Percentiles rank a stretch among this genome's conserved stretches.
These are phyloP conservation scores for Leptomonas seymouri DNA, from an alignment of 208 protist species.

Conservation along the genomic window DNA sequence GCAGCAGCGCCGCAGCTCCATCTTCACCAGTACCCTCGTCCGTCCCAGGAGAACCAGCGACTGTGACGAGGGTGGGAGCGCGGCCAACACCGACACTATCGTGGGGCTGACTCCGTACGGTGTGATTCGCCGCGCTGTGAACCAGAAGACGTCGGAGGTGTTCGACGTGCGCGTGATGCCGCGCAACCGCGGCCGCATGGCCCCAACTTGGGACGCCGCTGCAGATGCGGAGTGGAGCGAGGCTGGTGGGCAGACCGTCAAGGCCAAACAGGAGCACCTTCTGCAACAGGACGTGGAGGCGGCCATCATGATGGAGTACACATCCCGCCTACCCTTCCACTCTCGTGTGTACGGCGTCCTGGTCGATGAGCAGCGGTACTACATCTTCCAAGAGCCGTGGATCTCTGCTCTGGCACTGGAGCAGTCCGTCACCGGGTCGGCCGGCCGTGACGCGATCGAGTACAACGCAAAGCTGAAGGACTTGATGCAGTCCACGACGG, in stretches of 20 bases:
- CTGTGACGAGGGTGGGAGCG: conserved; percentile 7
- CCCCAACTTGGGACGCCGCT: conserved; percentile 28
- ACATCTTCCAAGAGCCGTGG: conserved; percentile 83
- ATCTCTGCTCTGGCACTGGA: conserved; percentile 72
- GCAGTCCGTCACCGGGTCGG: conserved; percentile 33
- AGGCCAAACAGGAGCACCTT: conserved; percentile 48
- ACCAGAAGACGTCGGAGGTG: conserved; percentile 64
- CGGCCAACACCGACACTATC: conserved; percentile 36
- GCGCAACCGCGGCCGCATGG: conserved; percentile 56
- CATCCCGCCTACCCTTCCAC: conserved; percentile 70
- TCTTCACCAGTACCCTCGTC: conserved; percentile 58
- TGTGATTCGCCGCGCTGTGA: conserved; percentile 69
- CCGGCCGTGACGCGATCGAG: conserved; percentile 44
- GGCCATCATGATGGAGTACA: conserved; percentile 81
- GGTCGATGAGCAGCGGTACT: conserved; percentile 79
- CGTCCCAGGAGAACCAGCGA: conserved; percentile 6
- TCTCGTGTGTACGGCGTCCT: conserved; percentile 75
- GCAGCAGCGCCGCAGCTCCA: conserved; percentile 52
- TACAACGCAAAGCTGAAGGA: conserved; percentile 55
- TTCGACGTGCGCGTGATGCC: conserved; percentile 86
- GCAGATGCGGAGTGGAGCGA: conserved; percentile 10
- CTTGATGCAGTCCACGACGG: conserved; percentile 40
- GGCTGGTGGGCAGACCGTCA: conserved; percentile 23
- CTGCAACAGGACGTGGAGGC: conserved; percentile 73
- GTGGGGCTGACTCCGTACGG: conserved; percentile 71